Base-by-base conservation (phyloP, 2,329 filamentous ascomycete genomes). In the Talaromyces atroroseus region DNA sequence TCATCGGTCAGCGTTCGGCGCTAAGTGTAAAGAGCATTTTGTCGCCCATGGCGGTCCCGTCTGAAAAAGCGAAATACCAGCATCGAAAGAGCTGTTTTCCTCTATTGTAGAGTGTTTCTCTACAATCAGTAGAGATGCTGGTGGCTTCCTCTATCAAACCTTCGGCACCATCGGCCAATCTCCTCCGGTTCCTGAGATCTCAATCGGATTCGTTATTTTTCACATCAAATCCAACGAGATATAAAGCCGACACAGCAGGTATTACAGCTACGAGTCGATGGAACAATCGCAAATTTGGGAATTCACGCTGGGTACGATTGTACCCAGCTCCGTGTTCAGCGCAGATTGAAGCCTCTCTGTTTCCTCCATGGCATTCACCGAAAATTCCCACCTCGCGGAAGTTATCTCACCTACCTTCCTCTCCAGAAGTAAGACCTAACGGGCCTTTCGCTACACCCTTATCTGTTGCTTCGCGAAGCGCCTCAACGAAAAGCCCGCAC, bases 111-210 rank as follows among this genome's bases (percentile, higher is more conserved):
- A 49, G 52, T 12, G 20, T n/a, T 40, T 24, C 45, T 54, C 45
- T 54, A 18, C 52, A 54, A 49, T 34, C 45, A 32, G 46, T 45
- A 29, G 26, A 70, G 63, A 75, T 75, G 73, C 65, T 74, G 62
- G 66, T 70, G 60, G 62, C 66, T 54, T 59, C 68, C 47, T 58
- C 64, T 44, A 56, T 71, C 55, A 72, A 68, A 63, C 65, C 71
- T 45, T 68, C 66, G 52, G 75, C 71, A 61, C 82, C 82, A 49
- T 84, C 82, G 53, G 68, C 73, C 56, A 73, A 72, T 45, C 81
- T 92, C 20, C 78, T 94, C 60, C 85, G 84, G 63, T 92, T 89
- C 70, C 79, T 94, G 61, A 85, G 84, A 62, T 82, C 78, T 54
- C 89, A 92, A 70, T 84, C 87, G 61, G 81, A 88, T 63, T 77